phyloP scores from a whole-genome alignment of 1,284 basidiomycete species.

The Ceratobasidium sp. region DNA sequence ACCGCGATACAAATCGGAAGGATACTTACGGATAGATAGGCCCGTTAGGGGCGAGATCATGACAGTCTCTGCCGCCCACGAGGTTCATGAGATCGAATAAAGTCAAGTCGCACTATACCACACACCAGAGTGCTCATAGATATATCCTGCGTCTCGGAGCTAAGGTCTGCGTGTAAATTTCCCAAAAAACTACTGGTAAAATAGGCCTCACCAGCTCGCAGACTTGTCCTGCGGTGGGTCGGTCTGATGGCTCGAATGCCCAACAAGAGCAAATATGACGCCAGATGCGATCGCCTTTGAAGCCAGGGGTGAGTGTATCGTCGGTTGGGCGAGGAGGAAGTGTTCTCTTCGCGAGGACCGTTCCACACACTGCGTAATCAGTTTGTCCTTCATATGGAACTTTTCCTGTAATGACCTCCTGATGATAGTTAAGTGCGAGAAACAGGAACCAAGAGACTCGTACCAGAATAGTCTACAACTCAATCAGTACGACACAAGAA shows the following conservation, averaged over 20 bases:
- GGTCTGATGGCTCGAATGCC: neutral
- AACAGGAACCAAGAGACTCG: neutral
- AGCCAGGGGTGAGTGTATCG: too few relatives aligned
- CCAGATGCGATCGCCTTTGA: neutral
- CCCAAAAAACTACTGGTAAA: neutral
- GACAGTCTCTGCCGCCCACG: neutral
- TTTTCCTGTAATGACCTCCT: conserved; percentile 7
- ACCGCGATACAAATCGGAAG: neutral
- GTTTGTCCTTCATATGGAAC: neutral
- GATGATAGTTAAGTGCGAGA: neutral
- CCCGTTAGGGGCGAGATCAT: neutral
- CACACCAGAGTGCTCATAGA: neutral
- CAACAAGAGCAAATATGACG: neutral
- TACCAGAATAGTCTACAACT: conserved; percentile 10
- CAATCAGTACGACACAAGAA: neutral
- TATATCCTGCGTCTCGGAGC: neutral
- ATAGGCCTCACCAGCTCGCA: neutral
- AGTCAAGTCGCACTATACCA: too few relatives aligned
- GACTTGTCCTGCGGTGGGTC: neutral
- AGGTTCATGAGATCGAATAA: too few relatives aligned
- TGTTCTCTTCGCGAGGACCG: neutral
- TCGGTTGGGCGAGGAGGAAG: neutral
- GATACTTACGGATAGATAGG: neutral
- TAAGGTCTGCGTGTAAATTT: neutral
- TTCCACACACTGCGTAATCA: neutral